Evolutionary conservation across 345 rosid species (phyloP).

Genomic region (Bruguiera gymnorhiza): DNA sequence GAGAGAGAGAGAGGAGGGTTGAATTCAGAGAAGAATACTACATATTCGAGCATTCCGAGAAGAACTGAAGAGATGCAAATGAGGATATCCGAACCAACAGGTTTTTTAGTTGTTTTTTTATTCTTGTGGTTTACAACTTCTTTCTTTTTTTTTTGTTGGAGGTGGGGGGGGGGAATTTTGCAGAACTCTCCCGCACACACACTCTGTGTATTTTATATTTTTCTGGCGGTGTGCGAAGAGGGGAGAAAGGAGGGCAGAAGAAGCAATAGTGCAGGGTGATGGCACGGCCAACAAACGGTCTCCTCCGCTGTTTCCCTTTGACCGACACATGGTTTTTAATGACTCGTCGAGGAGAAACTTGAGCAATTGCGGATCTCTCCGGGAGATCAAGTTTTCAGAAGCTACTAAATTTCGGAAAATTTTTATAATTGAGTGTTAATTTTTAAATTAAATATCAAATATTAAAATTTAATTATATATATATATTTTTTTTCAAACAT

Average conservation of each 20-base stretch:
- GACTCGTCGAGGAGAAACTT: not conserved
- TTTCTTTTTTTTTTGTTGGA: too few relatives aligned
- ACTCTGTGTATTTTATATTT: not conserved
- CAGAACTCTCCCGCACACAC: too few relatives aligned
- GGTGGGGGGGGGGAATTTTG: too few relatives aligned
- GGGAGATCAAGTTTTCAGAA: not conserved
- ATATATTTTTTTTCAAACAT: too few relatives aligned
- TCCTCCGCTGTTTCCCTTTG: constrained; percentile 23
- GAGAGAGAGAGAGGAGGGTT: too few relatives aligned
- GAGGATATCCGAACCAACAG: too few relatives aligned
- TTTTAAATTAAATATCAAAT: not conserved
- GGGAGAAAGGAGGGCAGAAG: not conserved
- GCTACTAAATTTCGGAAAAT: not conserved
- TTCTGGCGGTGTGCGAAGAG: not conserved
- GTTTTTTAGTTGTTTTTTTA: too few relatives aligned
- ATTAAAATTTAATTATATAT: too few relatives aligned
- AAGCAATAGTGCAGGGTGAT: not conserved
- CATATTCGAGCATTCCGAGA: too few relatives aligned
- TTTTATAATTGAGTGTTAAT: not conserved
- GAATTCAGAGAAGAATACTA: too few relatives aligned
- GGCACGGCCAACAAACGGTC: constrained; percentile 42
- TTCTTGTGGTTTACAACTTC: too few relatives aligned
- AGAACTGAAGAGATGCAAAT: too few relatives aligned
- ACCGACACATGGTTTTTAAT: not conserved
- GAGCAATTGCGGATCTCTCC: not conserved